These are phyloP conservation scores for Kalmanozyma brasiliensis DNA, from an alignment of 1,284 basidiomycete genomes.

Conservation along the genomic window DNA sequence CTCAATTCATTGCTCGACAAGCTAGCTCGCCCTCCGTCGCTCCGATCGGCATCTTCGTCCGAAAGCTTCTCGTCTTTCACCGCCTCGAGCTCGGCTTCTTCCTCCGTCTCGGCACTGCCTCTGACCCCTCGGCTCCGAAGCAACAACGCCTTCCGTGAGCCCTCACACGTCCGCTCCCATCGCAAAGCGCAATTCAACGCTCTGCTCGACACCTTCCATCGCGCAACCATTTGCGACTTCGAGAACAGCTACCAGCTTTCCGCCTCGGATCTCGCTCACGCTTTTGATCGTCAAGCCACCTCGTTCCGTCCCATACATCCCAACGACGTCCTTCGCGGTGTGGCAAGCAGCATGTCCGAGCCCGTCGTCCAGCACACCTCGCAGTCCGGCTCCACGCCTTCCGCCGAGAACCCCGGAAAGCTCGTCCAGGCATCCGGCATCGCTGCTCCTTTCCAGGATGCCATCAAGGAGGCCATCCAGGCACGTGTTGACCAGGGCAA, in stretches of 20 bases:
- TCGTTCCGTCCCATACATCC: slow-evolving; percentile 27
- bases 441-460: slow-evolving; percentile 61
- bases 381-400: slow-evolving; percentile 31
- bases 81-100: slow-evolving; percentile 18
- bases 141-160: slow-evolving; percentile 33
- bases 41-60: slow-evolving; percentile 16
- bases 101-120: slow-evolving; percentile 21
- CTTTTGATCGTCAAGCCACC: slow-evolving; percentile 36
- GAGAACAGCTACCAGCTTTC: slow-evolving; percentile 44
- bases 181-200: slow-evolving; percentile 49
- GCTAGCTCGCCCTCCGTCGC: slow-evolving; percentile 29
- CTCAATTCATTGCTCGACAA: slow-evolving; percentile 49
- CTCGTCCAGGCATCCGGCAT: slow-evolving; percentile 61
- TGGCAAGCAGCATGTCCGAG: slow-evolving; percentile 53
- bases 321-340: slow-evolving; percentile 51
- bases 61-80: slow-evolving; percentile 12
- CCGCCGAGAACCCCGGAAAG: slow-evolving; percentile 60
- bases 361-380: slow-evolving; percentile 34
- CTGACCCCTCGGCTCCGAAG: slow-evolving; percentile 46
- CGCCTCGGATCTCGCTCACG: slow-evolving; percentile 38
- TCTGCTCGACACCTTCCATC: slow-evolving; percentile 52
- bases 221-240: slow-evolving; percentile 51
- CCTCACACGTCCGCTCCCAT: slow-evolving; percentile 28
- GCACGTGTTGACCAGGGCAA: slow-evolving; percentile 48
- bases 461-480: slow-evolving; percentile 54